Percentiles rank a stretch among this genome's conserved stretches.
phyloP scores from a whole-genome alignment of 225 moss, liverwort and hornwort species.

The Sphagnum tenellum region DNA sequence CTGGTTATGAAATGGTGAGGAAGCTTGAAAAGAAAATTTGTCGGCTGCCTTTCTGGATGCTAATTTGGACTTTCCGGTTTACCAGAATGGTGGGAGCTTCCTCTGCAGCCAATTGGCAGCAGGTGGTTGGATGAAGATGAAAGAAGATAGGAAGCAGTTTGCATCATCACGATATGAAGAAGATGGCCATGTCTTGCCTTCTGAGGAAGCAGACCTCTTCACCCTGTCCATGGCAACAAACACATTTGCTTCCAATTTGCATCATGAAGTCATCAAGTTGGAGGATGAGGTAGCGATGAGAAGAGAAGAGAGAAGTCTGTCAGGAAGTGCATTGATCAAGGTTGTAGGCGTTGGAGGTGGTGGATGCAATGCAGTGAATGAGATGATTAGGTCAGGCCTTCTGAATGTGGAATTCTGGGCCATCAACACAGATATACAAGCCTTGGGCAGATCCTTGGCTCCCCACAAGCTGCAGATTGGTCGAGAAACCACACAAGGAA shows the following conservation, averaged over 20 bases:
- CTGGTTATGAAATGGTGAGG: too few relatives aligned
- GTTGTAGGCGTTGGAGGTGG: constrained; percentile 76
- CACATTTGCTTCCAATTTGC: constrained; percentile 27
- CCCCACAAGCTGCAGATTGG: constrained; percentile 80
- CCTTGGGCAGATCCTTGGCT: constrained; percentile 55
- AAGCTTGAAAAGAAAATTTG: too few relatives aligned
- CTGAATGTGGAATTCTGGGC: constrained; percentile 79
- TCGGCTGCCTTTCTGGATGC: too few relatives aligned
- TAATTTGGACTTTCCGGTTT: too few relatives aligned
- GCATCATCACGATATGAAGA: constrained; percentile 17
- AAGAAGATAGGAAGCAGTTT: too few relatives aligned
- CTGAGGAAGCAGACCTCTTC: constrained; percentile 23
- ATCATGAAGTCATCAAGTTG: constrained; percentile 32
- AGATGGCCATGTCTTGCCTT: constrained; percentile 15
- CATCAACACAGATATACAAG: constrained; percentile 67
- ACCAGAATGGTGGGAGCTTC: too few relatives aligned
- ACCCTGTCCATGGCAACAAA: constrained; percentile 28
- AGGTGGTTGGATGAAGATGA: too few relatives aligned
- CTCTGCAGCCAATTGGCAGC: too few relatives aligned
- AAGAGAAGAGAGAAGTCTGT: constrained; percentile 22
- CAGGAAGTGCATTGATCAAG: constrained; percentile 65
- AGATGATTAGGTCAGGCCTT: constrained; percentile 71
- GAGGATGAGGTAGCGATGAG: constrained; percentile 23
- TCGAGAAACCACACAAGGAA: constrained; percentile 48
- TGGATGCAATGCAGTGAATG: constrained; percentile 76